Conservation (phyloP, 1,284 basidiomycete genomes). For the Nidula niveotomentosa region DNA sequence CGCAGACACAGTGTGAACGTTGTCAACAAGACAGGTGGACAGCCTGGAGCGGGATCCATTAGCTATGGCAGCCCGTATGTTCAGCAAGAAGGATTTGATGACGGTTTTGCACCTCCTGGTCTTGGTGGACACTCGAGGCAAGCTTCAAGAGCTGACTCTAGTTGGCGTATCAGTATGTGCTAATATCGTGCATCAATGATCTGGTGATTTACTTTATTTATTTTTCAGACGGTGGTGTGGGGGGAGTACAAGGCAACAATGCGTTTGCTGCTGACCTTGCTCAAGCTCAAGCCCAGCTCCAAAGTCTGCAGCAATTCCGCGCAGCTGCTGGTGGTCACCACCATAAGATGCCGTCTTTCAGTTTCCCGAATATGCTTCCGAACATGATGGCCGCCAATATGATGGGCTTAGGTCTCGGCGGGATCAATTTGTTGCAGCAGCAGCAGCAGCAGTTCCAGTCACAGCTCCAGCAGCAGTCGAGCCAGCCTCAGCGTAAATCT, state of each 20-base stretch:
- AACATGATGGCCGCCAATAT: conserved; percentile 96
- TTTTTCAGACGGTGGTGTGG: conserved; percentile 68
- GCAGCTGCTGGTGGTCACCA: conserved; percentile 94
- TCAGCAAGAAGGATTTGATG: conserved; percentile 69
- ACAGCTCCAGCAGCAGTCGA: conserved; percentile 87
- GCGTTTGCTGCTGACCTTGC: conserved; percentile 81
- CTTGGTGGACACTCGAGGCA: conserved; percentile 77
- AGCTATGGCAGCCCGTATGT: conserved; percentile 45
- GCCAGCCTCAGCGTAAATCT: conserved; percentile 94
- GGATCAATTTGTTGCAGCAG: conserved; percentile 79
- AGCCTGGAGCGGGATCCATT: conserved; percentile 46
- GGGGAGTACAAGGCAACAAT: conserved; percentile 61
- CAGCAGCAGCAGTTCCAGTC: conserved; percentile 91
- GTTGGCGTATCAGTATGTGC: conserved; percentile 84
- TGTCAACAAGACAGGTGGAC: conserved; percentile 66
- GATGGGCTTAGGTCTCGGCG: conserved; percentile 84
- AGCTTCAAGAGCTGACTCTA: conserved; percentile 75
- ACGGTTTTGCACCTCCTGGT: conserved; percentile 63
- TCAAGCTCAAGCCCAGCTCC: conserved; percentile 95
- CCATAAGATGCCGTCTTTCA: conserved; percentile 96
- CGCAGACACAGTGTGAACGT: conserved; percentile 95
- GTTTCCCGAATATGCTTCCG: conserved; percentile 95
- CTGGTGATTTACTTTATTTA: conserved; percentile 12
- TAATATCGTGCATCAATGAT: conserved; percentile 1
- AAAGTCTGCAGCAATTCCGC: conserved; percentile 96